phyloP scores from a whole-genome alignment of 306 rosid species.

The Glycine soja region DNA sequence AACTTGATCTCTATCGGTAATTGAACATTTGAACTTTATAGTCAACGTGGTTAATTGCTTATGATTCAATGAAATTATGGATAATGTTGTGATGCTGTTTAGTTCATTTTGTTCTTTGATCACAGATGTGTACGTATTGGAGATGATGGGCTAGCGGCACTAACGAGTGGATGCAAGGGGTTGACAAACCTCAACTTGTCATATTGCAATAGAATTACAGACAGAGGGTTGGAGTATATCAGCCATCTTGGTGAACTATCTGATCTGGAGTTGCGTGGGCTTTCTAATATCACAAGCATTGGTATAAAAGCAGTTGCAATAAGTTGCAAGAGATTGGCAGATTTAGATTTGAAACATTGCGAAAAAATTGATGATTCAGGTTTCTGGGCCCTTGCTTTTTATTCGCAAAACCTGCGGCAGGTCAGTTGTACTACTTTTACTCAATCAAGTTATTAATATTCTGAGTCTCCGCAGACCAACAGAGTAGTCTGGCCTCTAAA shows the following conservation, averaged over 20 bases:
- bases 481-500: background rate
- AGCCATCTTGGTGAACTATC: slow-evolving; percentile 56
- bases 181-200: slow-evolving; percentile 68
- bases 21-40: slow-evolving; percentile 38
- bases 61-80: slow-evolving; percentile 8
- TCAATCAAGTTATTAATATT: slow-evolving; percentile 6
- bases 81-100: slow-evolving; percentile 18
- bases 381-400: slow-evolving; percentile 65
- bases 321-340: slow-evolving; percentile 64
- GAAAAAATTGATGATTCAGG: slow-evolving; percentile 66
- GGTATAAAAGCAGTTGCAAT: slow-evolving; percentile 63
- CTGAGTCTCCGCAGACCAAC: background rate
- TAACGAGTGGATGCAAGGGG: slow-evolving; percentile 63
- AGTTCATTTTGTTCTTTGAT: slow-evolving; percentile 39
- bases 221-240: slow-evolving; percentile 58
- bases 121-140: slow-evolving; percentile 67
- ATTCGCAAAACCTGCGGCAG: slow-evolving; percentile 67
- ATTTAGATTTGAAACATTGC: slow-evolving; percentile 70
- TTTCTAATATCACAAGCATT: slow-evolving; percentile 58
- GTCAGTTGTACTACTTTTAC: slow-evolving; percentile 41
- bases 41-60: slow-evolving; percentile 9
- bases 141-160: slow-evolving; percentile 68
- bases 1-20: slow-evolving; percentile 81
- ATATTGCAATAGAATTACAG: slow-evolving; percentile 67
- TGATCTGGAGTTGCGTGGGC: slow-evolving; percentile 69